Evolutionary conservation across 148 eudicot genomes (phyloP), one percentile per base, ranked within the genome.

Genomic region (Silene uniflora): DNA sequence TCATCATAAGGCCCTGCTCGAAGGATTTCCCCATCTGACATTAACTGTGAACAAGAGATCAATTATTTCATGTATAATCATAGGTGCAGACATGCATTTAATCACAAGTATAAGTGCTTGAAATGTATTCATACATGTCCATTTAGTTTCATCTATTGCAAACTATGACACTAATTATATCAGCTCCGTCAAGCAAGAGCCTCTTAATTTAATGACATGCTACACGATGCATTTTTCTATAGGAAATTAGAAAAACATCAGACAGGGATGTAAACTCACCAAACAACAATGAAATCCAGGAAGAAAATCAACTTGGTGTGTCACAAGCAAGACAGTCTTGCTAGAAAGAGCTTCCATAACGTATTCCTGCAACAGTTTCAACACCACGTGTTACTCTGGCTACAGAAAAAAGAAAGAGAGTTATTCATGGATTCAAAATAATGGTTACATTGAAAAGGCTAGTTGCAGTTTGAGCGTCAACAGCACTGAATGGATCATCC

Each of bases 401-500:
- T 21, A 44, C 0, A 13, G 27, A n/a, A 47, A 63, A 54, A 18
- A 8, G 42, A 46, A 27, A 52, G 19, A 22, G 13, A 54, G 22
- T 16, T 16, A 9, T 54, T 52, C 19, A 16, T 13, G 61, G 47
- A 13, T 1, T 47, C 2, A 22, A 14, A 47, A 47, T 0, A 35
- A 11, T 49, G 59, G 71, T 73, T 82, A 94, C 98, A 79, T 82
- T 89, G 76, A 94, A 91, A 73, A 94, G 85, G 84, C 90, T 91
- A 16, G 91, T 82, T 32, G 98, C 97, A 13, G 98, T 94, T 65
- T 94, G 98, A 47, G 98, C 98, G 85, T 94, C 98, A 49, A 94
- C 98, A 54, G 98, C 98, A 71, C 98, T 94, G 77, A 94, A 94
- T 23, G 98, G 98, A 79, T 91, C 98, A 69, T 94, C 98, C 85